Base-by-base conservation (phyloP, 1,139 yeast species). In the Kodamaea derodonti region DNA sequence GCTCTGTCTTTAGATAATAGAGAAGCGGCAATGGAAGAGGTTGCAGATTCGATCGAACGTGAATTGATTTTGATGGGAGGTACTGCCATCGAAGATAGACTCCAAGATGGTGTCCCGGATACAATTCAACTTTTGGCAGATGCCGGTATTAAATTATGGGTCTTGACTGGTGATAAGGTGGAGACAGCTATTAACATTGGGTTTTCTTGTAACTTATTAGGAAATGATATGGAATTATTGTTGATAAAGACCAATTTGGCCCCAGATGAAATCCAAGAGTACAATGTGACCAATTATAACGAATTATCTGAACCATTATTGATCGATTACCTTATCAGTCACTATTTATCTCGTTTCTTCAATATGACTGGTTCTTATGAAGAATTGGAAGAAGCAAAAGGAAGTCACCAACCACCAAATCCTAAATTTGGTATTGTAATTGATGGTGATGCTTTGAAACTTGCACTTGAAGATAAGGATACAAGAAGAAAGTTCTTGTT, bases 361-460 rank as follows among this genome's bases (percentile, higher is more conserved):
- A 65, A 70, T 29, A 66, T 84, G 74, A 56, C 62, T 8, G 95
- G 95, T 3, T 67, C 84, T 1, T 36, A 48, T 16, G 79, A 69
- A 34, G 87, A 78, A 40, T 58, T 82, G 33, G 77, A 68, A 30
- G 65, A 52, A 2, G 95, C 95, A 2, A 77, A 68, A 42, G 63
- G 62, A 7, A 84, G 83, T 46, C 97, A 90, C 52, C 65, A 75
- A 9, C 85, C 94, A 14, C 97, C 97, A 7, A 62, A 72, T 33
- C 84, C 85, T 20, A 72, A 79, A 26, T 84, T 68, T 56, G 97
- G 95, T 32, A 83, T 92, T 25, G 78, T 92, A 24, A 80, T 92
- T 49, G 97, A 92, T 64, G 98, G 98, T 49, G 95, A 83, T 48
- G 95, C 97, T 1, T 68, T 92, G 51, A 84, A 82, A 47, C 46